Evolutionary conservation across 192 early-diverging fungal species (phyloP), one percentile per base, ranked within the genome.

Genomic region (Rhizophagus prolifer): DNA sequence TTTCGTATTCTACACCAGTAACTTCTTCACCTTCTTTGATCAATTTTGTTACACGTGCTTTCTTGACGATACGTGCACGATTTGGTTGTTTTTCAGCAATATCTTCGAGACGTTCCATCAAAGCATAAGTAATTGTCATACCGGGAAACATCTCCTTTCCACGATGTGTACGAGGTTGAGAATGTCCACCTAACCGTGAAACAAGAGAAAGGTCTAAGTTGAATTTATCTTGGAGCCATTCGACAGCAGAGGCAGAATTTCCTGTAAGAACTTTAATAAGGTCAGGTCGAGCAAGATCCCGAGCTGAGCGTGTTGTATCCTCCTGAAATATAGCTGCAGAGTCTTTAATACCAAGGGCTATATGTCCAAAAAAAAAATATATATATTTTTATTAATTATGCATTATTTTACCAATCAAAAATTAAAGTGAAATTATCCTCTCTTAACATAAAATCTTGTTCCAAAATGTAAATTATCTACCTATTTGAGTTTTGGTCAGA

Each of bases 61-160:
- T 94, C 81, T 92, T 93, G 78, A 94, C 78, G 75, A 98, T 85
- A 81, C 88, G 86, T 74, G 89, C 92, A 70, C 95, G 89, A 79
- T 90, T 77, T 47, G 93, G 92, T 60, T 89, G 58, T 26, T 88
- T 85, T 68, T 86, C 86, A 30, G 87, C 86, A 19, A 91, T 74
- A 58, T 94, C 91, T 78, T 94, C 92, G 73, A 96, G 85, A 44
- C 83, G 89, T 84, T 92, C 91, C 89, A 94, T 94, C 34, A 98
- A 84, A 1, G 94, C 90, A 82, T 97, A 95, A 41, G 95, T 95
- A 81, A 98, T 97, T 70, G 95, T 96, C 96, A 97, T 96, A 69
- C 96, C 92, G 38, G 91, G 91, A 68, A 92, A 90, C 81, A 91
- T 89, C 76, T 92, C 90, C 70, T 87, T 90, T 62, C 92, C 96